Conservation (phyloP, 257 asterid genomes). For the Capsicum chinense region DNA sequence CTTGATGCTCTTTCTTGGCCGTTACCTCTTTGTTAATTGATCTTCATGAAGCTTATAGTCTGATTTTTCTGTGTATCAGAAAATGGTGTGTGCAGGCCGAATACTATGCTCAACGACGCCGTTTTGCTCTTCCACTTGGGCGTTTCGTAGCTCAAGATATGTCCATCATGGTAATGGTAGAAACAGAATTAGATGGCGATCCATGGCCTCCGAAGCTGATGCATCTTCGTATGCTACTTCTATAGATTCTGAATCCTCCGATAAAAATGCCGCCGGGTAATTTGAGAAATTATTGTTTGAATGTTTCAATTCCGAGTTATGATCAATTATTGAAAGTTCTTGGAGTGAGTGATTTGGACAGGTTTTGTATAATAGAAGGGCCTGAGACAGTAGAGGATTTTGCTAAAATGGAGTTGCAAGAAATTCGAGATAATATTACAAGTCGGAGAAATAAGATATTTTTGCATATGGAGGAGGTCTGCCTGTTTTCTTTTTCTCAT, state of each 20-base stretch:
- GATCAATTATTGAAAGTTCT: background rate
- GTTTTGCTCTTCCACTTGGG: constrained; percentile 32
- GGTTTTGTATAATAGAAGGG: constrained; percentile 96
- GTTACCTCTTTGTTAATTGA: background rate
- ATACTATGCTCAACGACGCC: constrained; percentile 51
- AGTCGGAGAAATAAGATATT: constrained; percentile 91
- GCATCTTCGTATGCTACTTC: constrained; percentile 58
- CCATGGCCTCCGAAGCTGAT: constrained; percentile 65
- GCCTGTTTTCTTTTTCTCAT: background rate
- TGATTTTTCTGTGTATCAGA: background rate
- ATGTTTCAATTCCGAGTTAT: background rate
- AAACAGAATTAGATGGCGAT: constrained; percentile 52
- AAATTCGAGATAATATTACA: constrained; percentile 86
- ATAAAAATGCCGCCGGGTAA: constrained; percentile 54
- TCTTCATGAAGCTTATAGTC: background rate
- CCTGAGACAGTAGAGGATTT: constrained; percentile 93
- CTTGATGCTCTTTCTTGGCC: background rate
- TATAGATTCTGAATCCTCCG: constrained; percentile 51
- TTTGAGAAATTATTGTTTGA: background rate
- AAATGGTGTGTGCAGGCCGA: constrained; percentile 71
- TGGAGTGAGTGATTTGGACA: constrained; percentile 37
- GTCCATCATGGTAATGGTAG: constrained; percentile 39
- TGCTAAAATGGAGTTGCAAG: constrained; percentile 85
- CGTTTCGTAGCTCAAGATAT: constrained; percentile 40
- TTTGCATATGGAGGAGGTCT: constrained; percentile 97